These are phyloP conservation scores for Rhodotorula sp. DNA, from an alignment of 1,284 basidiomycete species.

Conservation along the genomic window DNA sequence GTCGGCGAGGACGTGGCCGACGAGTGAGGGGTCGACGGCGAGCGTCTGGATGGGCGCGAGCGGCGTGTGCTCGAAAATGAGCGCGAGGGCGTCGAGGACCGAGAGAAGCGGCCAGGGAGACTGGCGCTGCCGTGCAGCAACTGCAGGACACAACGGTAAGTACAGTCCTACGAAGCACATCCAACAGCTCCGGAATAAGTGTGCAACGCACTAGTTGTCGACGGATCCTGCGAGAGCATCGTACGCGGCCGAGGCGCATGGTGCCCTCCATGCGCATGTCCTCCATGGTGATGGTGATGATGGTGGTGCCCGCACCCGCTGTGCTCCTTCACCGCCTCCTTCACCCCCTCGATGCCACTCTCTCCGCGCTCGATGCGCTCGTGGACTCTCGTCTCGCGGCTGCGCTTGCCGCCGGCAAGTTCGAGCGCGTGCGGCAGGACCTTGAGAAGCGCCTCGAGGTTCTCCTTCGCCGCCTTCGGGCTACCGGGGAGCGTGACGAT, in stretches of 20 bases:
- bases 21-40: conserved; percentile 59
- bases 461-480: conserved; percentile 78
- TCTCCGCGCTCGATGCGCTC: conserved; percentile 32
- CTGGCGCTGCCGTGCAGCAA: conserved; percentile 65
- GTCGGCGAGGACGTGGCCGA: conserved; percentile 72
- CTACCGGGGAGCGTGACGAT: conserved; percentile 80
- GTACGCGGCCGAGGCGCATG: conserved; percentile 54
- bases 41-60: conserved; percentile 54
- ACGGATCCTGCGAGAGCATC: conserved; percentile 67
- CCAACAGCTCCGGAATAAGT: conserved; percentile 4
- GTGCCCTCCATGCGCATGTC: conserved; percentile 45
- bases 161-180: not conserved
- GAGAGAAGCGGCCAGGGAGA: conserved; percentile 75
- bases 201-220: conserved; percentile 47
- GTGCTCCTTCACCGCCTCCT: not conserved
- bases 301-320: conserved; percentile 47
- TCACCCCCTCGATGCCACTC: conserved; percentile 3
- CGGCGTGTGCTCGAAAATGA: conserved; percentile 60
- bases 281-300: conserved; percentile 45
- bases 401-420: conserved; percentile 65
- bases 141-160: conserved; percentile 48
- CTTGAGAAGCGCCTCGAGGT: conserved; percentile 64
- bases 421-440: conserved; percentile 69
- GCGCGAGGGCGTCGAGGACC: conserved; percentile 64
- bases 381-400: conserved; percentile 63